Base-by-base conservation (phyloP, 2,329 filamentous ascomycete species). In the Colletotrichum sp. region DNA sequence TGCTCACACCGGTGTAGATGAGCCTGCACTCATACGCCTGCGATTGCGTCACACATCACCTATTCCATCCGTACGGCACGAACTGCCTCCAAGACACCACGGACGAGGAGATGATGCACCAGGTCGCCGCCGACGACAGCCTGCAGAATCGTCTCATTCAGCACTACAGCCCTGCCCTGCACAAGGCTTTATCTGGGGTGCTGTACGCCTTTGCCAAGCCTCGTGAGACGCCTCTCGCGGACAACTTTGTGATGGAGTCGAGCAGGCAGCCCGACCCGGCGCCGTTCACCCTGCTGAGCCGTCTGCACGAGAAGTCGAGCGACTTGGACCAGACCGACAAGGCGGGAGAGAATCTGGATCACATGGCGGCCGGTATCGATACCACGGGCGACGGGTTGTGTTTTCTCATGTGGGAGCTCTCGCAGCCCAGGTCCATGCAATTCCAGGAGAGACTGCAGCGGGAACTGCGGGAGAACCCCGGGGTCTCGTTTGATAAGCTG, bases 391-490 rank as follows among this genome's bases (percentile, higher is more conserved):
- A 94, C 78, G 92, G 88, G 0, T 85, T 94, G 0, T 94, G 92
- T 80, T 94, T 94, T 80, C 85, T 94, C 15, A 93, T 95, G 90
- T 93, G 92, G 89, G 90, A 94, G 80, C 86, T 95, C 4, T 94
- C 93, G 3, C 90, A 91, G 77, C 90, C 92, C 3, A 83, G 87
- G 9, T 92, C 89, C 6, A 79, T 85, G 2, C 74, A 81, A 4
- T 85, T 90, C 65, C 93, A 94, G 81, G 81, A 84, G 13, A 84
- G 82, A 4, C 85, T 94, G 6, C 86, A 87, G 30, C 80, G 85
- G 18, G 93, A 94, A 81, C 82, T 93, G 6, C 79, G 78, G 1
- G 79, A 82, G 5, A 87, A 88, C 61, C 81, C 85, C 7, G 81
- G 82, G 63, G 79, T 82, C 9, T 68, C 82, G 34, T 82, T 89